Conservation (phyloP, 208 protist genomes). For the Strigomonas oncopelti region DNA sequence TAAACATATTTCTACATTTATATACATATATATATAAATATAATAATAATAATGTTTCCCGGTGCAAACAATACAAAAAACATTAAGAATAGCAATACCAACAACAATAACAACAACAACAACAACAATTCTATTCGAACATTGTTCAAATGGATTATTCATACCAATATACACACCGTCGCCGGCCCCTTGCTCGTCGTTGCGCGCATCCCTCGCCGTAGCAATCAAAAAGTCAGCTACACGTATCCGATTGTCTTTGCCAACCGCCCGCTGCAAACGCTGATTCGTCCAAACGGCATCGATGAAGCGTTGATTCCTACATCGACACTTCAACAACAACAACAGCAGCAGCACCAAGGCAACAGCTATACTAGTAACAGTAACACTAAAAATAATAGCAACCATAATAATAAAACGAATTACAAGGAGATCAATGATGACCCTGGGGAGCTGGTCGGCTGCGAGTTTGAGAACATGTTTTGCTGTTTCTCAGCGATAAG, state of each 20-base stretch:
- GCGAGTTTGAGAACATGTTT: background rate
- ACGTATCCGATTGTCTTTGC: background rate
- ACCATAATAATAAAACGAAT: too few species aligned
- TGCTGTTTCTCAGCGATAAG: background rate
- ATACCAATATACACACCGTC: background rate
- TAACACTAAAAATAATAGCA: too few species aligned
- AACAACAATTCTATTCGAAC: background rate
- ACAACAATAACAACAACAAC: background rate
- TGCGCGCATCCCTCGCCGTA: too few species aligned
- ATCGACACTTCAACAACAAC: background rate
- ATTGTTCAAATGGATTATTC: background rate
- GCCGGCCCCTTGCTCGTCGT: background rate
- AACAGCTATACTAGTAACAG: too few species aligned
- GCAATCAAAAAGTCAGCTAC: background rate
- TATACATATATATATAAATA: background rate
- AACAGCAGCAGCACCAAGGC: too few species aligned
- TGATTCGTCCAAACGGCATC: background rate
- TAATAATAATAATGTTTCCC: background rate
- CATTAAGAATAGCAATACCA: background rate
- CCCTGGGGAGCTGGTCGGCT: background rate
- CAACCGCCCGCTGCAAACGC: background rate
- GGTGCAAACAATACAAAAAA: background rate
- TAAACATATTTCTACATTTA: too few species aligned
- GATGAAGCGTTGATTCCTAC: background rate
- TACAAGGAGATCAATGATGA: background rate